These are phyloP conservation scores for Hypoxylon sp. DNA, from an alignment of 2,329 filamentous ascomycete genomes.

Conservation along the genomic window DNA sequence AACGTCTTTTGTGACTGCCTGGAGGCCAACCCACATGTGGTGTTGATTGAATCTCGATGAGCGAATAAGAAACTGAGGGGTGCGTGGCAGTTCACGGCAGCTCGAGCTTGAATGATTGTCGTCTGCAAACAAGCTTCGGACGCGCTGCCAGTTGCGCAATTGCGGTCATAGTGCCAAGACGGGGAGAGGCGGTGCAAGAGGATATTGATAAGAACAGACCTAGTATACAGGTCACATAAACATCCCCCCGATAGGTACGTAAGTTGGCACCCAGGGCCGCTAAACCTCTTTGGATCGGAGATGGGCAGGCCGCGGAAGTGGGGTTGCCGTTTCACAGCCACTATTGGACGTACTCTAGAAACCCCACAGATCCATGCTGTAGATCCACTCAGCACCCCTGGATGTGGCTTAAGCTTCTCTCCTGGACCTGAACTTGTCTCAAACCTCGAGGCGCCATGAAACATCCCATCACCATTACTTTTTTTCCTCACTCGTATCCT, in stretches of 20 bases:
- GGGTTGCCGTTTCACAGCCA: constrained; percentile 26
- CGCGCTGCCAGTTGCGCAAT: constrained; percentile 34
- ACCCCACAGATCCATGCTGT: constrained; percentile 3
- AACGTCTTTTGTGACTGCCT: constrained; percentile 19
- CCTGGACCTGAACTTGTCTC: constrained; percentile 33
- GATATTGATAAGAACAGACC: not conserved
- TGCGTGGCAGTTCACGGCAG: constrained; percentile 29
- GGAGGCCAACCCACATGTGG: constrained; percentile 18
- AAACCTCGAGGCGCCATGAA: constrained; percentile 35
- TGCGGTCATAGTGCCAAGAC: constrained; percentile 28
- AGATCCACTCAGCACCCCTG: constrained; percentile 29
- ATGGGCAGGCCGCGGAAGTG: not conserved
- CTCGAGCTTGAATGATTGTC: constrained; percentile 27
- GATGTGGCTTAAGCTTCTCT: constrained; percentile 43
- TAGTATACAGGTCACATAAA: not conserved
- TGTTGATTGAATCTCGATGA: constrained; percentile 15
- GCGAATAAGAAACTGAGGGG: constrained; percentile 26
- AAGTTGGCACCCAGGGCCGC: too few species aligned
- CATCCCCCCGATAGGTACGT: too few species aligned
- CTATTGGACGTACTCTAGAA: not conserved
- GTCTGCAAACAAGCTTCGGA: constrained; percentile 18
- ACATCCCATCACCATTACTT: constrained; percentile 26
- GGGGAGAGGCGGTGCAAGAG: constrained; percentile 35
- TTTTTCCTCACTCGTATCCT: constrained; percentile 18
- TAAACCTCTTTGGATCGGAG: too few species aligned